Evolutionary conservation across 2,329 filamentous ascomycete genomes (phyloP), one percentile per base, ranked within the genome.

Genomic region (Trichocomaceae sp.): DNA sequence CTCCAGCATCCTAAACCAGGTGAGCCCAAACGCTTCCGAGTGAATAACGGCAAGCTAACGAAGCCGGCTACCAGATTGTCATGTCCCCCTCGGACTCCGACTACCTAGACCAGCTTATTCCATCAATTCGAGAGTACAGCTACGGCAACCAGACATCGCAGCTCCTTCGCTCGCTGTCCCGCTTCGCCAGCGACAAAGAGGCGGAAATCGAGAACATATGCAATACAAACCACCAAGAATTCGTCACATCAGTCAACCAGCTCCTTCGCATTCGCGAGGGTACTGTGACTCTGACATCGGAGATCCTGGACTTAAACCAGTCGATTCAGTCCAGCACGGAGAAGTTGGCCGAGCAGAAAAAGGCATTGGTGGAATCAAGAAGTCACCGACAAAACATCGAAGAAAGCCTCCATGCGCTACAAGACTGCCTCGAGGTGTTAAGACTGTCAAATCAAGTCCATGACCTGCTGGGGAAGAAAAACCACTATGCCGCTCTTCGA

Each of bases 291-390:
- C 77, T 99, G 65, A 97, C 92, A 1, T 83, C 86, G 39, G 92
- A 99, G 70, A 97, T 99, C 56, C 77, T 99, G 59, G 83, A 89
- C 62, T 79, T 99, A 55, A 97, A 96, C 66, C 87, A 95, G 69
- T 95, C 90, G 7, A 97, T 99, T 53, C 92, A 97, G 73, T 81
- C 86, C 47, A 97, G 91, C 68, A 97, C 93, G 0, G 90, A 97
- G 75, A 91, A 90, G 69, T 78, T 99, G 35, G 92, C 92, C 0
- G 87, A 89, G 66, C 92, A 97, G 73, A 99, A 99, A 74, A 91
- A 91, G 70, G 88, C 87, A 1, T 77, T 99, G 31, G 93, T 99
- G 23, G 90, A 97, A 65, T 96, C 91, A 4, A 85, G 91, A 50
- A 86, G 88, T 26, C 88, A 97, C 46, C 85, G 92, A 10, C 91